Evolutionary conservation across 2,329 filamentous ascomycete genomes (phyloP).

Genomic region (Emericellopsis cladophorae): DNA sequence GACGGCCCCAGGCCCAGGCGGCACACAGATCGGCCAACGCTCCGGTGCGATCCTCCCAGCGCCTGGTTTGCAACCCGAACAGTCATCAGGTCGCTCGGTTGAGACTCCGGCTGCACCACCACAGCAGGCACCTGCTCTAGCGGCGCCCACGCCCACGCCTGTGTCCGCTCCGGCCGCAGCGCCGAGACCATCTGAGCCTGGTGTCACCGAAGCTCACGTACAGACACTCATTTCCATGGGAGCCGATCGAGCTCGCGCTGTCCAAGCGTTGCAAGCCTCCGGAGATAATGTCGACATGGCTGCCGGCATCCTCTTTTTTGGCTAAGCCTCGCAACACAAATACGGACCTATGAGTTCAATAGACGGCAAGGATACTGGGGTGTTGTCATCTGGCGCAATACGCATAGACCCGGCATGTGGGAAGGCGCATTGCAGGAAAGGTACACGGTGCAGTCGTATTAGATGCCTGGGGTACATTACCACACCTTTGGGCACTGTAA

Average conservation of each 20-base stretch:
- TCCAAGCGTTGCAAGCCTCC: slow-evolving; percentile 70
- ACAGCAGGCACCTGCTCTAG: slow-evolving; percentile 1
- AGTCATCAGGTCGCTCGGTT: slow-evolving; percentile 8
- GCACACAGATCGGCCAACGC: slow-evolving; percentile 75
- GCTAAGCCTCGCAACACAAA: not conserved
- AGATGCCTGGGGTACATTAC: not conserved
- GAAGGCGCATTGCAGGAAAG: no score
- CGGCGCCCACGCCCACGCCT: not conserved
- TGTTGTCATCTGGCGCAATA: no score
- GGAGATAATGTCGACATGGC: slow-evolving; percentile 80
- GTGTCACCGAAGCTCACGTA: slow-evolving; percentile 52
- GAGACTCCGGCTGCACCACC: slow-evolving; percentile 10
- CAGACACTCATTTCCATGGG: slow-evolving; percentile 68
- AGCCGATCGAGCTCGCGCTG: slow-evolving; percentile 61
- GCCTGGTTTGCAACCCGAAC: slow-evolving; percentile 8
- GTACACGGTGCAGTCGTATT: not conserved
- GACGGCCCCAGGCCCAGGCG: slow-evolving; percentile 70
- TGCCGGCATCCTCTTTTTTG: slow-evolving; percentile 60
- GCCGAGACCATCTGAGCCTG: slow-evolving; percentile 12
- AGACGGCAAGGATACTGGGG: not conserved
- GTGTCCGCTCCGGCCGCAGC: slow-evolving; percentile 6
- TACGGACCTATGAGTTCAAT: not conserved
- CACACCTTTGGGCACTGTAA: no score
- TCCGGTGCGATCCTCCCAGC: slow-evolving; percentile 57
- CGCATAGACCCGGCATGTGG: no score